Conservation (phyloP, 345 rosid species). For the Eucalyptus regnans region DNA sequence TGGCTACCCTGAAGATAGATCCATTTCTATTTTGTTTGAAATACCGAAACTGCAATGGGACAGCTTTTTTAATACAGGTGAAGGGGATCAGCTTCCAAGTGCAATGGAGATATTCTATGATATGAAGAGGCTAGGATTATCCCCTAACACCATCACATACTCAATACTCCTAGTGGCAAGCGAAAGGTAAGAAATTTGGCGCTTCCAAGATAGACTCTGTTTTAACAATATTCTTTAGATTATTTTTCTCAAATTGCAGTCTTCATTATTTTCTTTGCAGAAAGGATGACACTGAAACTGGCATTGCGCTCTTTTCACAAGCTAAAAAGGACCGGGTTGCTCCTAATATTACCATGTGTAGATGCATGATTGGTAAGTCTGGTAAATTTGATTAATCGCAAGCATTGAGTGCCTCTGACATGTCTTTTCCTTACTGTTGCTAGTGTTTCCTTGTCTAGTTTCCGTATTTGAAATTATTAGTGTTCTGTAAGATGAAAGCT, state of each 20-base stretch:
- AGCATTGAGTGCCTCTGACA: neutral
- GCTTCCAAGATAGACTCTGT: neutral
- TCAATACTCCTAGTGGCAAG: conserved; percentile 76
- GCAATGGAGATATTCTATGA: conserved; percentile 73
- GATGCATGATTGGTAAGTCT: conserved; percentile 74
- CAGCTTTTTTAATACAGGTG: conserved; percentile 33
- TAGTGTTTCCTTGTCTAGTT: neutral
- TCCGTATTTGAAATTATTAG: neutral
- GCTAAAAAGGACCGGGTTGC: conserved; percentile 59
- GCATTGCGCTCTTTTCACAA: conserved; percentile 50
- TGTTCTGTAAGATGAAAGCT: neutral
- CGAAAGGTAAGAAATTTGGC: conserved; percentile 41
- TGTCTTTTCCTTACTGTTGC: neutral
- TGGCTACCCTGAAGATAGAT: neutral
- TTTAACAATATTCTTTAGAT: neutral
- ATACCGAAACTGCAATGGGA: neutral
- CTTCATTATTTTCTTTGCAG: conserved; percentile 23
- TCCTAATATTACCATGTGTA: conserved; percentile 57
- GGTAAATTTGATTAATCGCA: conserved; percentile 5
- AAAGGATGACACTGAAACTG: conserved; percentile 70
- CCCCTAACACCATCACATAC: conserved; percentile 71
- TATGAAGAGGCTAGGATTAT: conserved; percentile 47
- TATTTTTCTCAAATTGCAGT: neutral
- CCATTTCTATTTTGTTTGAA: neutral
- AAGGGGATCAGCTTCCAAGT: conserved; percentile 70